Percentiles rank a stretch among this genome's conserved stretches.
These are phyloP conservation scores for Aphanomyces invadans DNA, from an alignment of 352 stramenopile genomes.

Conservation along the genomic window DNA sequence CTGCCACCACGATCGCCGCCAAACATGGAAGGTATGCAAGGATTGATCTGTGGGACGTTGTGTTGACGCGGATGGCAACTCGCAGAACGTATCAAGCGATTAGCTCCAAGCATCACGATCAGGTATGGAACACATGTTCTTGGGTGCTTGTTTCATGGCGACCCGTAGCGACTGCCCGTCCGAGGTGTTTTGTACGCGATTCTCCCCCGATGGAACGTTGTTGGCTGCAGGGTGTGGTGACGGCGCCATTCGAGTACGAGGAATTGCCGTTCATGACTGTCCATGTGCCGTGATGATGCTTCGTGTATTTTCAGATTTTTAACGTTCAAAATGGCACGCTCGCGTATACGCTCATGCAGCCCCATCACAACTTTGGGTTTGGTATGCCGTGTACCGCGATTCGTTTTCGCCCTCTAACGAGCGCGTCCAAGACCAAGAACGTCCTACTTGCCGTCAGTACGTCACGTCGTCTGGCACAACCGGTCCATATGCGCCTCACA, in stretches of 20 bases:
- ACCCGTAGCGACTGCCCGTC: conserved; percentile 57
- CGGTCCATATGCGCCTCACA: conserved; percentile 15
- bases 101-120: conserved; percentile 75
- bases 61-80: background rate
- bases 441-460: conserved; percentile 83
- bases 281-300: background rate
- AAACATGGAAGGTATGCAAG: conserved; percentile 15
- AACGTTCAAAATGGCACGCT: conserved; percentile 70
- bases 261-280: background rate
- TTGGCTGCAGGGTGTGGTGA: conserved; percentile 79
- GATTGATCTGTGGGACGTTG: background rate
- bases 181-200: conserved; percentile 84
- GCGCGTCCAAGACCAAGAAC: conserved; percentile 86
- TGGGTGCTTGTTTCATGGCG: background rate
- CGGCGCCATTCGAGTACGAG: conserved; percentile 56
- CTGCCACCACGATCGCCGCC: background rate
- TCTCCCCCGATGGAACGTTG: conserved; percentile 77
- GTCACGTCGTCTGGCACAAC: conserved; percentile 25
- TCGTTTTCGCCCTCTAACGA: conserved; percentile 69
- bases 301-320: conserved; percentile 46
- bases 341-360: conserved; percentile 78
- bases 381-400: conserved; percentile 80
- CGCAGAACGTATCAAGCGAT: conserved; percentile 43
- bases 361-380: conserved; percentile 53
- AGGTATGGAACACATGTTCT: conserved; percentile 33